Evolutionary conservation across 1,284 basidiomycete genomes (phyloP).

Genomic region (Fomes fomentarius): DNA sequence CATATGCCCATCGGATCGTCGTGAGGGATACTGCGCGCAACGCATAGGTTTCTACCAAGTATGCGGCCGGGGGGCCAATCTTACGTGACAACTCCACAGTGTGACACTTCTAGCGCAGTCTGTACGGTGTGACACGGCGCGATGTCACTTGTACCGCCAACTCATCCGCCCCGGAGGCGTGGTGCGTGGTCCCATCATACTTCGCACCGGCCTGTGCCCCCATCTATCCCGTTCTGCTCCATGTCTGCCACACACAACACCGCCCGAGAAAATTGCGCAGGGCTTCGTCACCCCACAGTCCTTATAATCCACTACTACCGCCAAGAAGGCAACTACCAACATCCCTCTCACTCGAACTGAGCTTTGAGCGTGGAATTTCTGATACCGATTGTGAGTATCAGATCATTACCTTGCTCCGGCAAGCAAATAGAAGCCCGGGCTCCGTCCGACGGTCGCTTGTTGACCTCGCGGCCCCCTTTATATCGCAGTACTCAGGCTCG

Average conservation of each 20-base stretch:
- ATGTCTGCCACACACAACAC: not conserved
- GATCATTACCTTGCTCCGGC: constrained; percentile 9
- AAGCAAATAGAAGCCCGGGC: constrained; percentile 10
- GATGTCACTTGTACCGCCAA: not conserved
- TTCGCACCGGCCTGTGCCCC: no score
- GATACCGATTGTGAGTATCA: constrained; percentile 10
- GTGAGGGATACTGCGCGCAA: no score
- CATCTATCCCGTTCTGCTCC: not conserved
- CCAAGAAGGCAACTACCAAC: not conserved
- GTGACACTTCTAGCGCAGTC: constrained; percentile 12
- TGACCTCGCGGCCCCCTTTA: no score
- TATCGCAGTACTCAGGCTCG: not conserved
- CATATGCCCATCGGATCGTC: no score
- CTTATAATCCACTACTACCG: no score
- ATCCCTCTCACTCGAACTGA: not conserved
- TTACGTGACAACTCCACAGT: constrained; percentile 12
- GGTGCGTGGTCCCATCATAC: no score
- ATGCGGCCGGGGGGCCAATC: not conserved
- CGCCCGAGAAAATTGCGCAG: not conserved
- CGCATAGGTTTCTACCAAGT: no score
- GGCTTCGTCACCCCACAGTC: no score
- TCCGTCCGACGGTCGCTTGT: constrained; percentile 10
- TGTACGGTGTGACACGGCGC: not conserved
- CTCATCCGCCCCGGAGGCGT: no score
- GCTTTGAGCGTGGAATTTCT: not conserved